Base-by-base conservation (phyloP, 2,329 filamentous ascomycete species). In the Venturiaceae sp. region DNA sequence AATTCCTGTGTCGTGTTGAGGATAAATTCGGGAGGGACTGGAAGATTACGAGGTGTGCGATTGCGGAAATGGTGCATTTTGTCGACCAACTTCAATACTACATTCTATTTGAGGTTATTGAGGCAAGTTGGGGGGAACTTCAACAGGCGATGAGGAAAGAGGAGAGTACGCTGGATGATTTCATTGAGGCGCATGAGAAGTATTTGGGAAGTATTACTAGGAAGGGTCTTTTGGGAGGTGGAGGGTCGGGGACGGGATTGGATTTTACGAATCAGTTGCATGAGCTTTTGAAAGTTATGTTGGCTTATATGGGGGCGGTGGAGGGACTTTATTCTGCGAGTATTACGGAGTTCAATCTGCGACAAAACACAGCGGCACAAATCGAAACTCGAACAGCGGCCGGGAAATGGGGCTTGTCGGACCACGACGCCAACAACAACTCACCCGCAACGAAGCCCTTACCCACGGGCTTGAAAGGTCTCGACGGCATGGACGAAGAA, bases 1-100 rank as follows among this genome's bases (percentile, higher is more conserved):
- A 92, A n/a, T 91, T 97, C 0, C 81, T 99, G 6, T 86, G 88
- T 62, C 87, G 83, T 33, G 82, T 88, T 3, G 85, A 90, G 54
- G 84, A 87, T 64, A 82, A 83, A 61, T 83, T 95, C 26, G 82
- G 82, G 30, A 77, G 85, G 60, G 88, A 92, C 56, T 99, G 94
- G 94, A 96, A 96, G 70, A 84, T 82, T 14, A 95, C 92, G 4
- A 82, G 92, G 59, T 94, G 92, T 60, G 85, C 86, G 19, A 84
- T 97, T 37, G 92, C 92, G 13, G 95, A 99, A 72, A 99, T 99
- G 94, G 90, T 97, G 16, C 95, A 99, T 71, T 97, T 99, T 68
- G 86, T 97, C 67, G 90, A 90, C 63, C 94, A 99, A 73, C 80
- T 99, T 14, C 94, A 99, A 72, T 96, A 97, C 75, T 99, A 99